Evolutionary conservation across 2,329 filamentous ascomycete species (phyloP), one percentile per base, ranked within the genome.

Genomic region (Colletotrichum shisoi): DNA sequence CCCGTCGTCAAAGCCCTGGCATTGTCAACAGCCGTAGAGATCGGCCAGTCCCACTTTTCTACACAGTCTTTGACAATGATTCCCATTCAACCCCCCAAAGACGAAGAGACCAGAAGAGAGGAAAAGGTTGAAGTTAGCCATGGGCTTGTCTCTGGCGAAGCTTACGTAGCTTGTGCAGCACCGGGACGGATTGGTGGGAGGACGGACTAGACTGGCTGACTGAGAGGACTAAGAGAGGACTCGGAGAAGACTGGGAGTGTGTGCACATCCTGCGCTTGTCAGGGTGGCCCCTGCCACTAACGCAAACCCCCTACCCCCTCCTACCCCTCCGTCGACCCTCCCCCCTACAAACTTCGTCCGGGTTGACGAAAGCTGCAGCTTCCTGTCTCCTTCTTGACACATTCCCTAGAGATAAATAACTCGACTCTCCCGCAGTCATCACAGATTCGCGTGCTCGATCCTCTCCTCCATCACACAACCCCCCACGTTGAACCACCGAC

Each of bases 361-460:
- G 66, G 66, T 62, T 57, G 65, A 67, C 62, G 57, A 68, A 68
- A 67, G 57, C 66, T 68, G 62, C 63, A 64, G 54, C 65, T 60
- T 51, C 46, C 63, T 42, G 60, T 63, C 62, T 54, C 48, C 62
- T 63, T 64, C 65, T 66, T 68, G 62, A 58, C 64, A 67, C 65
- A 68, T 69, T 57, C 46, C 57, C 58, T 62, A 59, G 58, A 67
- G 62, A 70, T 70, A 70, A 69, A 70, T 70, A 70, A 64, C 62
- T 66, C 54, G 67, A 70, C 62, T 44, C 62, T 62, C 63, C 66
- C 67, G 48, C 67, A 62, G 37, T n/a, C 44, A 40, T 40, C 49
- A 13, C 24, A 42, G 65, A 59, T 34, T 61, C 59, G 62, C 62
- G 62, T 40, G 67, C 57, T 17, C 42, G 66, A 70, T 53, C 63